A percentile compares a stretch with the other conserved stretches of the same genome.
phyloP scores from a whole-genome alignment of 2,329 filamentous ascomycete genomes.

The Penicillium sp. region DNA sequence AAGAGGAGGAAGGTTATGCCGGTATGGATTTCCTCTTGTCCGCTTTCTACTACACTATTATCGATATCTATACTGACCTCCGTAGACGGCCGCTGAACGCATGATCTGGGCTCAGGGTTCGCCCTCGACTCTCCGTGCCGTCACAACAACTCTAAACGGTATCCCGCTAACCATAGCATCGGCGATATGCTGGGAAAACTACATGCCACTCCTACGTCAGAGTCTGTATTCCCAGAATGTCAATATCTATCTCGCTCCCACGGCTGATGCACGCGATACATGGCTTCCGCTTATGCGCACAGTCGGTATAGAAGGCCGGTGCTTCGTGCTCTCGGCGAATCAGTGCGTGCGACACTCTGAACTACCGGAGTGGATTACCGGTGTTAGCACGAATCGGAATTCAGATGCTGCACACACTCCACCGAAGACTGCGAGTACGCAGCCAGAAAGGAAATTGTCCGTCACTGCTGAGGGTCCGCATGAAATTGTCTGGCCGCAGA shows the following conservation, averaged over 20 bases:
- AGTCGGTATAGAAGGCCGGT: conserved; percentile 73
- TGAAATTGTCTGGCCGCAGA: conserved; percentile 1
- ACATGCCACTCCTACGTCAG: conserved; percentile 85
- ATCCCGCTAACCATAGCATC: conserved; percentile 75
- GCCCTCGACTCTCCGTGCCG: conserved; percentile 72
- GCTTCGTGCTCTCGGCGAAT: conserved; percentile 81
- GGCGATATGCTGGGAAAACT: conserved; percentile 95
- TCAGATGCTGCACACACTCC: background rate
- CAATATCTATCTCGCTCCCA: conserved; percentile 86
- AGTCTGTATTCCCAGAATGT: conserved; percentile 84
- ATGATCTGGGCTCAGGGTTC: conserved; percentile 51
- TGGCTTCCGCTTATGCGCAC: conserved; percentile 81
- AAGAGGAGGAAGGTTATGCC: conserved; percentile 93
- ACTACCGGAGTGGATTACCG: conserved; percentile 52
- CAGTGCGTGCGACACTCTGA: conserved; percentile 66
- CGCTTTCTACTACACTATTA: background rate
- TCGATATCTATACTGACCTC: background rate
- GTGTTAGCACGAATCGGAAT: background rate
- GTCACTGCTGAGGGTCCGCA: background rate
- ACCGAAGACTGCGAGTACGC: background rate
- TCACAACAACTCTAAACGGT: conserved; percentile 75
- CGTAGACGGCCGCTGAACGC: background rate
- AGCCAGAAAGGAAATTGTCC: background rate
- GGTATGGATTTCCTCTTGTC: conserved; percentile 46
- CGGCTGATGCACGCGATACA: conserved; percentile 76